Evolutionary conservation across 2,329 filamentous ascomycete species (phyloP), one percentile per base, ranked within the genome.

Genomic region (Metarhizium sp.): DNA sequence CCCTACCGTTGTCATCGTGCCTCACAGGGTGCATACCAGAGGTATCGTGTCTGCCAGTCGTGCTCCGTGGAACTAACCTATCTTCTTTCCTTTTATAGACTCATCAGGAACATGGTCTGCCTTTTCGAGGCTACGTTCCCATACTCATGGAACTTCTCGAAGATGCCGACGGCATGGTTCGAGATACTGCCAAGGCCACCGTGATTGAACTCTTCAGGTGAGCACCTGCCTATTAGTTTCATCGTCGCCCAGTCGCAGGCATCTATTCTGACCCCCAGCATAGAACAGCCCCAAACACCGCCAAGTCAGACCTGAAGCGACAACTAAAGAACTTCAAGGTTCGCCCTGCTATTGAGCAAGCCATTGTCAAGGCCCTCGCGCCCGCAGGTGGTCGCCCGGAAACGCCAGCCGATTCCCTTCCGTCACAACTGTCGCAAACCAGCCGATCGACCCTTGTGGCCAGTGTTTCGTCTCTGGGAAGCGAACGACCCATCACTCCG

Each of bases 181-280:
- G 92, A 68, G 91, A 96, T 64, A 81, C 82, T 42, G 90, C 92
- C 59, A 95, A 94, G 73, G 76, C 77, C 55, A 87, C 89, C 1
- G 85, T 96, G 51, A 88, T 96, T 57, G 88, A 94, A 60, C 79
- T 97, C 36, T 96, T 96, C 73, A 82, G 79, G 87, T 90, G 73
- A 25, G 49, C 47, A n/a, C 49, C 10, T 32, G 4, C 20, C 25
- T 8, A n/a, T 34, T n/a, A 30, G 29, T 53, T 13, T 32, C 36
- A 2, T 29, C 36, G 29, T 34, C 29, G 16, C 30, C 32, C 25
- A 13, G 45, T n/a, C 45, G 16, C 10, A 4, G 4, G 8, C 45
- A 6, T 16, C 25, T 2, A 20, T 8, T 29, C 45, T 48, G 42
- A 25, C 20, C 20, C 14, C 25, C 32, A 5, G 11, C 32, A 25